Base-by-base conservation (phyloP, 768 basidiomycete genomes). In the Pleurotus cornucopiae region DNA sequence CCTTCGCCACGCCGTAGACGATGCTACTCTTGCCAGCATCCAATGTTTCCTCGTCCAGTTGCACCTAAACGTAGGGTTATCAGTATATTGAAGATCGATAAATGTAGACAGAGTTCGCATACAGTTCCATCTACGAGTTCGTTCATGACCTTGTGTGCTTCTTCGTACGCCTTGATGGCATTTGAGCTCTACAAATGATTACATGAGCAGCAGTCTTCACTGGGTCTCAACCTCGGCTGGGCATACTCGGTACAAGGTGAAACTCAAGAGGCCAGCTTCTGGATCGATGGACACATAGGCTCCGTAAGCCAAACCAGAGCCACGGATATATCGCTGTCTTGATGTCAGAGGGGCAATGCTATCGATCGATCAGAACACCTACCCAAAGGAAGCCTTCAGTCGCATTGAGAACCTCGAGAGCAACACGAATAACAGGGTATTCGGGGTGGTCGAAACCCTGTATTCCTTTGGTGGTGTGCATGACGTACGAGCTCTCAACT, bases 381-480 rank as follows among this genome's bases (percentile, higher is more conserved):
- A 92, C 91, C 96, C 96, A 98, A 56, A 98, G 82, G 67, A 87
- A 97, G 61, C 92, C 90, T 74, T 98, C 97, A 7, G 92, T 85
- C 11, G 93, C 95, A 62, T 97, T 97, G 49, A 99, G 75, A 13
- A 94, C 84, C 61, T 95, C 90, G 2, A 85, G 71, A 3, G 94
- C 86, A n/a, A 98, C 81, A 18, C 86, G 81, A 23, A 96, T 71
- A n/a, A 87, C 88, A 2, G 96, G 87, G 63, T 86, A 86, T 58
- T 95, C 92, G 5, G 86, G 83, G 65, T 96, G 87, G 54, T 83
- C 71, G 67, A 88, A 94, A 21, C 92, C 90, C 65, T 78, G 76
- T 39, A 94, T 86, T 25, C 88, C 85, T 66, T 87, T 91, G 0
- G 90, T 80, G 6, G 84, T 85, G 66, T 94, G 88, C 7, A 76